These are phyloP conservation scores for Aeminium ludgeri DNA, from an alignment of 495 filamentous ascomycete genomes.

Conservation along the genomic window DNA sequence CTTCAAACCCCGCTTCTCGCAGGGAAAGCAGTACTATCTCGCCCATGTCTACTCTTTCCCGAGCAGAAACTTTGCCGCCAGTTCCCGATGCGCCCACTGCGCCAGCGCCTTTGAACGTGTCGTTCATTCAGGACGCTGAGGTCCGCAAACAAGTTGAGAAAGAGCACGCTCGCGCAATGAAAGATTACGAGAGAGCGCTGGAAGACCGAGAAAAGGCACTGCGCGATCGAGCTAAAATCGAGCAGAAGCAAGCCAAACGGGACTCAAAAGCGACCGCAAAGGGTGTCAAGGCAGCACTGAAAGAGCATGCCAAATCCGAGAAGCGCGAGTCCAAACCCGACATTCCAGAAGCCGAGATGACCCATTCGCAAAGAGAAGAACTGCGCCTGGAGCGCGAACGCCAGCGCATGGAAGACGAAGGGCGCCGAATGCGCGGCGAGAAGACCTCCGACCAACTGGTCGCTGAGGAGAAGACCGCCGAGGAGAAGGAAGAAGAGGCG, in stretches of 20 bases:
- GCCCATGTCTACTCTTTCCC: neutral
- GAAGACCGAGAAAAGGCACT: constrained; percentile 47
- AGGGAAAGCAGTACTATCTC: neutral
- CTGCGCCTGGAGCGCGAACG: constrained; percentile 7
- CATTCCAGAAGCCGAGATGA: constrained; percentile 13
- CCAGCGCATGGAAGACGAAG: constrained; percentile 13
- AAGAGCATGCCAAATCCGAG: constrained; percentile 22
- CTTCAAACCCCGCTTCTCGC: constrained; percentile 2
- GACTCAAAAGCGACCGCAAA: constrained; percentile 8
- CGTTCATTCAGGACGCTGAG: constrained; percentile 39
- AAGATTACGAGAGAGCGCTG: constrained; percentile 41
- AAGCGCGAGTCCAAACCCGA: constrained; percentile 22
- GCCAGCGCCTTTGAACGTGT: constrained; percentile 33
- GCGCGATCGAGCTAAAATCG: constrained; percentile 35
- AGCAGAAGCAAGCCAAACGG: constrained; percentile 12
- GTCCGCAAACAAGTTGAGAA: constrained; percentile 48
- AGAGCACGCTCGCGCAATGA: constrained; percentile 38
- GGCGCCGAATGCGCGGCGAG: constrained; percentile 11
- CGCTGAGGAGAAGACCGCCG: no score
- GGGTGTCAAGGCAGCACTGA: constrained; percentile 17
- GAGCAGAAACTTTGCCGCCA: neutral
- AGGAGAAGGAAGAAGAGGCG: neutral
- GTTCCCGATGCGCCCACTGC: constrained; percentile 27
- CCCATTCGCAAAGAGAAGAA: constrained; percentile 11
- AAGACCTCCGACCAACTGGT: neutral